phyloP scores from a whole-genome alignment of 768 basidiomycete species.

The Cantharellus cinnabarinus region DNA sequence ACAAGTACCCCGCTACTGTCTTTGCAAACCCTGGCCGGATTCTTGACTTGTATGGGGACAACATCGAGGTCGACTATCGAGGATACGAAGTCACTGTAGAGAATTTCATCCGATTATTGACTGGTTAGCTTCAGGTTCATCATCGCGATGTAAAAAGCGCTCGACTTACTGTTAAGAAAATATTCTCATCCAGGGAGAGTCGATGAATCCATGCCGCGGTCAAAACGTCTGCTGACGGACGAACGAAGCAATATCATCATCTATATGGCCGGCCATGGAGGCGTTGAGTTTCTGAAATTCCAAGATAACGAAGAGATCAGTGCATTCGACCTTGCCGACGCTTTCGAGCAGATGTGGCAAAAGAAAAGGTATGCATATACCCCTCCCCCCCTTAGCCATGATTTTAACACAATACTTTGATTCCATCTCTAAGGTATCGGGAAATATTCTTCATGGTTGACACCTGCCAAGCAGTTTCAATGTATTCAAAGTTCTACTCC shows the following conservation, averaged over 20 bases:
- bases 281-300: slow-evolving; percentile 96
- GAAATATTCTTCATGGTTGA: slow-evolving; percentile 97
- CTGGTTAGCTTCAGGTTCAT: slow-evolving; percentile 35
- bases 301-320: slow-evolving; percentile 98
- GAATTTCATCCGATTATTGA: slow-evolving; percentile 80
- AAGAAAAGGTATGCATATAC: slow-evolving; percentile 51
- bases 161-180: background rate
- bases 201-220: slow-evolving; percentile 65
- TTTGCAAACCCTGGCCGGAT: slow-evolving; percentile 70
- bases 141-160: background rate
- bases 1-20: slow-evolving; percentile 79
- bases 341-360: slow-evolving; percentile 96
- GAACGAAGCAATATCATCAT: slow-evolving; percentile 85
- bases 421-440: slow-evolving; percentile 42
- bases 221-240: slow-evolving; percentile 81
- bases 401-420: background rate
- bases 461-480: slow-evolving; percentile 91
- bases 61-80: slow-evolving; percentile 94
- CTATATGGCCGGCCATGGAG: slow-evolving; percentile 97
- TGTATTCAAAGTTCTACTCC: slow-evolving; percentile 86
- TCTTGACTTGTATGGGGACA: slow-evolving; percentile 85
- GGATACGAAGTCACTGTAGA: slow-evolving; percentile 97
- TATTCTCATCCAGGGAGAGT: slow-evolving; percentile 43
- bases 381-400: background rate
- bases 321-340: slow-evolving; percentile 92